These are phyloP conservation scores for Chytriomyces sp. DNA, from an alignment of 192 early-diverging fungal species.

Conservation along the genomic window DNA sequence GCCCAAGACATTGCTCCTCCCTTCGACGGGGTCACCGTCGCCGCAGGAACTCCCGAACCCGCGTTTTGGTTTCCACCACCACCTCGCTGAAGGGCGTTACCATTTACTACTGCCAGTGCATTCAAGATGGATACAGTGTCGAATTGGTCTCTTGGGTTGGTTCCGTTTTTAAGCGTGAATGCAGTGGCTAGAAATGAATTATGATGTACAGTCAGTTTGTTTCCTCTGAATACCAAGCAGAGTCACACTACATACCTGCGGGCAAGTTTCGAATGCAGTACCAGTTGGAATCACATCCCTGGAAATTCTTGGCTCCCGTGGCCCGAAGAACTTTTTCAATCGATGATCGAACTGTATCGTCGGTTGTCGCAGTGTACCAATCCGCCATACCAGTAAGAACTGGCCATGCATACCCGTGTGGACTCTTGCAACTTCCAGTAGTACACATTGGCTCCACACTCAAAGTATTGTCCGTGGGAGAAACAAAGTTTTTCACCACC, in stretches of 20 bases:
- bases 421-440: slow-evolving; percentile 2
- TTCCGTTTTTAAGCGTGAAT: slow-evolving; percentile 35
- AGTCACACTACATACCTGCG: slow-evolving; percentile 14
- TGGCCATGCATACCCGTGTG: slow-evolving; percentile 32
- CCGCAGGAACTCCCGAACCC: background rate
- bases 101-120: slow-evolving; percentile 17
- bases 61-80: background rate
- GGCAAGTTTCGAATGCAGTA: slow-evolving; percentile 37
- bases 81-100: background rate
- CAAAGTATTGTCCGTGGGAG: background rate
- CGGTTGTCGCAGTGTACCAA: slow-evolving; percentile 29
- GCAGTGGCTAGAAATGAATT: slow-evolving; percentile 14
- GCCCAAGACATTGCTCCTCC: background rate
- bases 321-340: slow-evolving; percentile 8
- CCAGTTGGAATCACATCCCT: slow-evolving; percentile 31
- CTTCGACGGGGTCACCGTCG: background rate
- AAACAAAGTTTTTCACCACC: background rate
- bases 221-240: background rate
- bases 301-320: slow-evolving; percentile 3
- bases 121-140: slow-evolving; percentile 30
- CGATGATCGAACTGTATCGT: background rate
- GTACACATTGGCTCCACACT: slow-evolving; percentile 1
- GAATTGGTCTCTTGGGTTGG: slow-evolving; percentile 36
- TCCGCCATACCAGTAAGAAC: slow-evolving; percentile 22
- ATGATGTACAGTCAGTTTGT: background rate